A percentile compares a stretch with the other conserved stretches of the same genome.
Evolutionary conservation across 768 basidiomycete genomes (phyloP).

Genomic region (Cubamyces lactineus): DNA sequence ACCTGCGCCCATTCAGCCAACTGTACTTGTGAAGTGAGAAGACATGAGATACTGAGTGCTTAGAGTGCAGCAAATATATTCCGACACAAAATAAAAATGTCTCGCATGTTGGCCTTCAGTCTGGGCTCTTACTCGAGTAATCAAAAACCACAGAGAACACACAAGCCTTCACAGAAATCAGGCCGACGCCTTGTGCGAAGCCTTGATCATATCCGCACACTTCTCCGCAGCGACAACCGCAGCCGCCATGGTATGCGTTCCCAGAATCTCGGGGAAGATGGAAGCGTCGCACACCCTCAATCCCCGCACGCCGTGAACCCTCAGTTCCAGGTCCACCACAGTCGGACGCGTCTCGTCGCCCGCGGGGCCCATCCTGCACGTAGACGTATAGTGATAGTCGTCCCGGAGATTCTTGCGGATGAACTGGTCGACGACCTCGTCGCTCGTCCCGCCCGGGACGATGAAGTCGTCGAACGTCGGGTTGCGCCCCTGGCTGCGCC

Average conservation of each 20-base stretch:
- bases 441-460: slow-evolving; percentile 16
- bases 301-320: slow-evolving; percentile 48
- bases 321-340: slow-evolving; percentile 46
- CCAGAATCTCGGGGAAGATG: slow-evolving; percentile 34
- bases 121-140: too few relatives aligned
- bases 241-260: slow-evolving; percentile 40
- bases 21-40: too few relatives aligned
- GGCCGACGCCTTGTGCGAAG: too few relatives aligned
- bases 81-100: too few relatives aligned
- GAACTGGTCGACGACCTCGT: slow-evolving; percentile 27
- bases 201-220: slow-evolving; percentile 40
- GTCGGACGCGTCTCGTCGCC: slow-evolving; percentile 31
- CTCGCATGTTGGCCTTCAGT: too few relatives aligned
- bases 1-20: too few relatives aligned
- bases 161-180: too few relatives aligned
- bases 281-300: slow-evolving; percentile 39
- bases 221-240: slow-evolving; percentile 42
- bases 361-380: slow-evolving; percentile 42
- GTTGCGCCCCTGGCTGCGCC: slow-evolving; percentile 4
- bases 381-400: slow-evolving; percentile 36
- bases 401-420: slow-evolving; percentile 15
- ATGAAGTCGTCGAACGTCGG: slow-evolving; percentile 13
- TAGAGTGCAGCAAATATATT: too few relatives aligned
- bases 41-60: too few relatives aligned
- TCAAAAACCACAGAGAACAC: too few relatives aligned